Base-by-base conservation (phyloP, 2,329 filamentous ascomycete species). In the Calonectria naviculata region DNA sequence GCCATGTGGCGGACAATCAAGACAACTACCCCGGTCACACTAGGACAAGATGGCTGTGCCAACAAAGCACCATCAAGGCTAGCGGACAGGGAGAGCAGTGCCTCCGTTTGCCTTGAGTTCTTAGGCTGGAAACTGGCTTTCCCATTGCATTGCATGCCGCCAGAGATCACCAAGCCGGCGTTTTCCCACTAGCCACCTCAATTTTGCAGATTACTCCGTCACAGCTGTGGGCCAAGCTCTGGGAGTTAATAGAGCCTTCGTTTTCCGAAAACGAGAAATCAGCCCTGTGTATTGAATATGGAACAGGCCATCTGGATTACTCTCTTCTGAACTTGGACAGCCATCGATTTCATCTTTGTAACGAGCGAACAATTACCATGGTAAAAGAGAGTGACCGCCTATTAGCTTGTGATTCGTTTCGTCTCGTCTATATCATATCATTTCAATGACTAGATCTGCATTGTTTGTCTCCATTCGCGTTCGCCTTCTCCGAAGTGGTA, bases 1-100 rank as follows among this genome's bases (percentile, higher is more conserved):
- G 73, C 73, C 73, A 74, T 73, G 73, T 74, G 71, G 71, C 71
- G 71, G 46, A 62, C 61, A 62, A 62, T 64, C 65, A 44, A 46
- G 42, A 46, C 38, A 31, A 19, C 34, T 29, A 31, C 54, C 68
- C 73, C 31, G 47, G 65, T 65, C 72, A 68, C 52, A 47, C 65
- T 67, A 68, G 47, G 61, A 47, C 42, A 21, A 56, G 49, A 58
- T 66, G 47, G 69, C 64, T 42, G 44, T 67, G 70, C 61, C 67
- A 67, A 46, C 70, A 34, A 68, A 72, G 70, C 49, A 62, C 46
- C 56, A 54, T 42, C 34, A 36, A 47, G 34, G 62, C 70, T 70
- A 70, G 54, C 19, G 9, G 52, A 58, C 29, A 46, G 26, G 31
- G 38, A 65, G 29, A 31, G 17, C 5, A 61, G 34, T 65, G 34